Conservation (phyloP, 225 moss, liverwort and hornwort species). For the Takakia lepidozioides region DNA sequence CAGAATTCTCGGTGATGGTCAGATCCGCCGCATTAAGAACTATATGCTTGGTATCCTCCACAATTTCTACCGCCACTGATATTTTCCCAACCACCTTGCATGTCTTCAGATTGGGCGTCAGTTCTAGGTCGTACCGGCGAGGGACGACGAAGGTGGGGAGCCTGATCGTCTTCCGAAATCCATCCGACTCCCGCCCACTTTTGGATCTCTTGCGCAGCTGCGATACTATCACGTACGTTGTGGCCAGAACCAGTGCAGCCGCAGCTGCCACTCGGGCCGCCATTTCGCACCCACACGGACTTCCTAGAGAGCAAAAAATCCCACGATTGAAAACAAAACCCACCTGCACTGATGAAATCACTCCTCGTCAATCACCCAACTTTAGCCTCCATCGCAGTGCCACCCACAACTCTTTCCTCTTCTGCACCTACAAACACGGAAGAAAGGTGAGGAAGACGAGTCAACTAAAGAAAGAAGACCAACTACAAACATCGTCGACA, state of each 20-base stretch:
- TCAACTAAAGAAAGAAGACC: no score
- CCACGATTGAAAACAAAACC: no score
- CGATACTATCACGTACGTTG: slow-evolving; percentile 31
- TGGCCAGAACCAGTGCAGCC: slow-evolving; percentile 35
- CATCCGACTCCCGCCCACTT: slow-evolving; percentile 16
- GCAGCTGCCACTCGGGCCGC: slow-evolving; percentile 52
- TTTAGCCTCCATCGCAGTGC: no score
- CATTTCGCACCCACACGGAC: no score
- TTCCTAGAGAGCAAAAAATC: no score
- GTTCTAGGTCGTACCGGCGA: slow-evolving; percentile 55
- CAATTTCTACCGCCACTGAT: slow-evolving; percentile 34
- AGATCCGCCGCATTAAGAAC: slow-evolving; percentile 66
- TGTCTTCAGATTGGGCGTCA: slow-evolving; percentile 51
- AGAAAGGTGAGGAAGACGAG: no score
- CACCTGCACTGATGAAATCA: no score
- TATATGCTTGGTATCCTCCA: slow-evolving; percentile 51
- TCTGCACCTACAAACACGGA: no score
- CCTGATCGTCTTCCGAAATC: slow-evolving; percentile 39
- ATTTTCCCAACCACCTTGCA: slow-evolving; percentile 68
- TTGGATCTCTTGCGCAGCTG: slow-evolving; percentile 39
- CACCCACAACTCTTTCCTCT: no score
- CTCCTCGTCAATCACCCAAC: no score
- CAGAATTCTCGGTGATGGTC: slow-evolving; percentile 38
- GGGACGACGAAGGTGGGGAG: slow-evolving; percentile 46
- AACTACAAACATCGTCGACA: no score